phyloP scores from a whole-genome alignment of 2,329 filamentous ascomycete species.

The Sclerotinia trifoliorum region DNA sequence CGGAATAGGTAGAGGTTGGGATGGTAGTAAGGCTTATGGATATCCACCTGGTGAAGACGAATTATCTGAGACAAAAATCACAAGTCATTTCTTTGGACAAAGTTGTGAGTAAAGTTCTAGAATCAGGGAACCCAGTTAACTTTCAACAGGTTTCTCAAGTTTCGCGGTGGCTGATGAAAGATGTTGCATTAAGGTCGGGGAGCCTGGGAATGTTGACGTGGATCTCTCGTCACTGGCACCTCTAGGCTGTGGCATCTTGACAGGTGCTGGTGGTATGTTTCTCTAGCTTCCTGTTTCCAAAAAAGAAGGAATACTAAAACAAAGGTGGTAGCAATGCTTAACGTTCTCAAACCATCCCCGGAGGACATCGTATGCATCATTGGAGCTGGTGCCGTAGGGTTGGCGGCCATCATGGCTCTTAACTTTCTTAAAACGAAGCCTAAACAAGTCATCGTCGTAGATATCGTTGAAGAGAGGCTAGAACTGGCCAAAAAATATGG shows the following conservation, averaged over 20 bases:
- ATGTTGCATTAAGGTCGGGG: constrained; percentile 34
- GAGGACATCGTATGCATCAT: constrained; percentile 41
- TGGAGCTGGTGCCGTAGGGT: constrained; percentile 45
- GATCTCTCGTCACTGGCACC: constrained; percentile 42
- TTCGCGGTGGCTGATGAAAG: constrained; percentile 34
- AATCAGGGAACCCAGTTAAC: background rate
- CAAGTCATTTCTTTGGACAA: constrained; percentile 41
- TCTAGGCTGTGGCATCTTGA: constrained; percentile 46
- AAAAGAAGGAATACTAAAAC: background rate
- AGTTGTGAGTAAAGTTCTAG: constrained; percentile 21
- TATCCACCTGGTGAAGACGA: constrained; percentile 18
- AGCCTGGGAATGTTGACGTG: constrained; percentile 23
- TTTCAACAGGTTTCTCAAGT: constrained; percentile 33
- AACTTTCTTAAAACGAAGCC: constrained; percentile 28
- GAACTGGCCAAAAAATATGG: constrained; percentile 46
- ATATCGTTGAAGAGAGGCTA: constrained; percentile 45
- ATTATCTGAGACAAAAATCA: constrained; percentile 26
- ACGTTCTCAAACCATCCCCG: constrained; percentile 38
- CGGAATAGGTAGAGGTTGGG: constrained; percentile 24
- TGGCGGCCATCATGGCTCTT: constrained; percentile 44
- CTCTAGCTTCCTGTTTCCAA: background rate
- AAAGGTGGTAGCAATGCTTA: constrained; percentile 38
- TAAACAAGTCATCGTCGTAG: constrained; percentile 46
- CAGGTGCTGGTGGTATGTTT: constrained; percentile 42
- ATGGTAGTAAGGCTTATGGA: constrained; percentile 29